Percentiles rank a stretch among this genome's conserved stretches.
Conservation (phyloP, 129 eudicot species). For the sunflower (Helianthus annuus) region DNA sequence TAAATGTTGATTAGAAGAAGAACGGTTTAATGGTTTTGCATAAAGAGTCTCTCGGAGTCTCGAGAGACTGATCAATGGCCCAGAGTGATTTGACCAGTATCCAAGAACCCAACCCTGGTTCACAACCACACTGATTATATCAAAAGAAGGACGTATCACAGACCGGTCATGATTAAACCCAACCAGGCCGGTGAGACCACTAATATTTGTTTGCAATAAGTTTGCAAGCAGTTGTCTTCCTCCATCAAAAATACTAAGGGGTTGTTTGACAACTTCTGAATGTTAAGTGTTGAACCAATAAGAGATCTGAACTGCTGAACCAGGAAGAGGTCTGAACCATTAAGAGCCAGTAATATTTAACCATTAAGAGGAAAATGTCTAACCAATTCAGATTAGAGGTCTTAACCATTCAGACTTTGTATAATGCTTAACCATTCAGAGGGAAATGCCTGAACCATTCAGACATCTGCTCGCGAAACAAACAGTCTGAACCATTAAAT, state of each 20-base stretch:
- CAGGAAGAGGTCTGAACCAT: too few relatives aligned
- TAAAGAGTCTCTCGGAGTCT: slow-evolving; percentile 68
- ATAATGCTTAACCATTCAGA: too few relatives aligned
- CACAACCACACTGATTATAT: slow-evolving; percentile 62
- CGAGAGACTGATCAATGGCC: slow-evolving; percentile 67
- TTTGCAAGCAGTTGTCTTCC: slow-evolving; percentile 48
- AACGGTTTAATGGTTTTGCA: slow-evolving; percentile 56
- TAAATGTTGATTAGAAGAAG: slow-evolving; percentile 55
- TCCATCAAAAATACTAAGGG: slow-evolving; percentile 43
- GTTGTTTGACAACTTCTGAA: too few relatives aligned
- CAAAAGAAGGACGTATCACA: slow-evolving; percentile 55
- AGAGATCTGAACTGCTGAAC: too few relatives aligned
- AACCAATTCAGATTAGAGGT: too few relatives aligned
- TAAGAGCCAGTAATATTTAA: too few relatives aligned
- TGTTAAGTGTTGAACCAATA: too few relatives aligned
- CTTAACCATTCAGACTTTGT: too few relatives aligned
- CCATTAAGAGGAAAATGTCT: too few relatives aligned
- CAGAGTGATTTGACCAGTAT: slow-evolving; percentile 83
- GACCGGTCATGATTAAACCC: slow-evolving; percentile 52
- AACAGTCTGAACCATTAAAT: too few relatives aligned
- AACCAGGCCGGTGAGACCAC: slow-evolving; percentile 72
- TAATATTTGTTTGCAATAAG: slow-evolving; percentile 54
- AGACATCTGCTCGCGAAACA: too few relatives aligned
- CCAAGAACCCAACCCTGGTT: slow-evolving; percentile 54
- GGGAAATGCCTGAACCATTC: too few relatives aligned